Evolutionary conservation across 2,329 filamentous ascomycete species (phyloP).

Genomic region (Monascus ruber): DNA sequence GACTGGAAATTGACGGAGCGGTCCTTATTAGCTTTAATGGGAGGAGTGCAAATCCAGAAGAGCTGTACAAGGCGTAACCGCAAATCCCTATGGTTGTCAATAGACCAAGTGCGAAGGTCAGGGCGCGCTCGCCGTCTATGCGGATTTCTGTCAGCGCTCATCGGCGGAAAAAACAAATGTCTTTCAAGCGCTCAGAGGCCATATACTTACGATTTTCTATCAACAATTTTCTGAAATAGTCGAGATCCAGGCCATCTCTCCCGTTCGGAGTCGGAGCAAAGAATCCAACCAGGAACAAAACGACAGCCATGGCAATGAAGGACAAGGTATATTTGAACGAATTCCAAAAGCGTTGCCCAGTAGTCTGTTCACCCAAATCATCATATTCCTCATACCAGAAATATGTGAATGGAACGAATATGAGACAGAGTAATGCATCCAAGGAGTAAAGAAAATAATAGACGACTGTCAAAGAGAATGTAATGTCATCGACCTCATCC

Average conservation of each 20-base stretch:
- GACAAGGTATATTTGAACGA: slow-evolving; percentile 82
- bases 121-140: slow-evolving; percentile 71
- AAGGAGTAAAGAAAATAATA: slow-evolving; percentile 91
- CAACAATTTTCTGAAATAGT: slow-evolving; percentile 81
- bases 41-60: slow-evolving; percentile 74
- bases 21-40: slow-evolving; percentile 88
- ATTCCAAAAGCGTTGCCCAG: slow-evolving; percentile 62
- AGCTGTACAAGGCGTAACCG: slow-evolving; percentile 81
- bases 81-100: slow-evolving; percentile 77
- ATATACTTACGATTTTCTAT: slow-evolving; percentile 58
- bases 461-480: slow-evolving; percentile 70
- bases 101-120: slow-evolving; percentile 83
- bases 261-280: slow-evolving; percentile 74
- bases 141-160: slow-evolving; percentile 3
- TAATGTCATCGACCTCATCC: slow-evolving; percentile 63
- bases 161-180: background rate
- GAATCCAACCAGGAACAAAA: slow-evolving; percentile 85
- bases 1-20: slow-evolving; percentile 72
- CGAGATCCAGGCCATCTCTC: slow-evolving; percentile 58
- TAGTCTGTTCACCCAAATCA: slow-evolving; percentile 67
- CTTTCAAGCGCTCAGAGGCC: background rate
- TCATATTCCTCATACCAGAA: slow-evolving; percentile 98
- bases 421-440: slow-evolving; percentile 76
- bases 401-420: slow-evolving; percentile 90
- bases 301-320: slow-evolving; percentile 62